These are phyloP conservation scores for Mycena galopus DNA, from an alignment of 768 basidiomycete species.

Conservation along the genomic window DNA sequence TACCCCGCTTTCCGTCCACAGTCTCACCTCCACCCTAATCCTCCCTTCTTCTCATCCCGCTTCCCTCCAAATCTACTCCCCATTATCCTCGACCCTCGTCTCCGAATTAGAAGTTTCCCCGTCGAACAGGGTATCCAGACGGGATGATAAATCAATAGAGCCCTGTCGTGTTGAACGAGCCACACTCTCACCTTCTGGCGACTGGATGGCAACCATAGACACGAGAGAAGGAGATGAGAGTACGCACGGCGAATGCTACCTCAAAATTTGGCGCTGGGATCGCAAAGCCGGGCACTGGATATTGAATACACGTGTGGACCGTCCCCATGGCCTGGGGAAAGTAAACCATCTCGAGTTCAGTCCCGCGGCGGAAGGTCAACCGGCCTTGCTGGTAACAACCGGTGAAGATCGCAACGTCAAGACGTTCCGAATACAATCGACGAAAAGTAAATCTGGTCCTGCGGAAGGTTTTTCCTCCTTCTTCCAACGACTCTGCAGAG, in stretches of 20 bases:
- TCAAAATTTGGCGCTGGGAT: slow-evolving; percentile 95
- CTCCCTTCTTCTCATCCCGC: slow-evolving; percentile 96
- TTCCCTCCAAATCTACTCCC: slow-evolving; percentile 92
- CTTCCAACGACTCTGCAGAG: background rate
- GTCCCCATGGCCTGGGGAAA: slow-evolving; percentile 79
- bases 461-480: slow-evolving; percentile 59
- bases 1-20: slow-evolving; percentile 83
- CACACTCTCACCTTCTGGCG: slow-evolving; percentile 74
- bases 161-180: slow-evolving; percentile 81
- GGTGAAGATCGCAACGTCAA: slow-evolving; percentile 84
- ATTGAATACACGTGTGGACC: slow-evolving; percentile 91
- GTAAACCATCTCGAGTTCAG: slow-evolving; percentile 81
- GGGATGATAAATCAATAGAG: slow-evolving; percentile 82
- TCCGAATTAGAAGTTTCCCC: slow-evolving; percentile 94
- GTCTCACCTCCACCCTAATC: slow-evolving; percentile 79
- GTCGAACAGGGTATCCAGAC: slow-evolving; percentile 89
- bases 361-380: slow-evolving; percentile 52
- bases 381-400: slow-evolving; percentile 74
- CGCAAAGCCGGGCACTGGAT: slow-evolving; percentile 70
- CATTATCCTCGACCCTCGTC: slow-evolving; percentile 73
- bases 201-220: slow-evolving; percentile 96
- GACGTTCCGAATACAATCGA: slow-evolving; percentile 77
- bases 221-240: slow-evolving; percentile 74
- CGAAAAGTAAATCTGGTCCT: slow-evolving; percentile 59
- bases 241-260: slow-evolving; percentile 76